A percentile compares a stretch with the other conserved stretches of the same genome.
Conservation (phyloP, 331 rosid species). For the Acacia concinna region DNA sequence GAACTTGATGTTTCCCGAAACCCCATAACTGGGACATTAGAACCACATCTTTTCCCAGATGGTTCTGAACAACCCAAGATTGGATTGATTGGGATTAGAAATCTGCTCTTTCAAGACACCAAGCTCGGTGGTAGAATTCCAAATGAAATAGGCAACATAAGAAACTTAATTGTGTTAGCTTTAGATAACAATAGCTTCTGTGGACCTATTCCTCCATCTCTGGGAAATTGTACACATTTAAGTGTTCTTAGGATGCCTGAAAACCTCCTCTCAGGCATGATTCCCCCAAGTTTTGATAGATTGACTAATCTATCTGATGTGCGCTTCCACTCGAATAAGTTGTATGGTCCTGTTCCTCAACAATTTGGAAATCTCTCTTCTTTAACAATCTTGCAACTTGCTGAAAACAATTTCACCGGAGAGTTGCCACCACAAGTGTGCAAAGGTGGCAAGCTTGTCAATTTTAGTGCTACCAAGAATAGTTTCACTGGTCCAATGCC, state of each 20-base stretch:
- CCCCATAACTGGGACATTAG: not conserved
- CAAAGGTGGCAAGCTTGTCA: not conserved
- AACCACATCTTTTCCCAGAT: not conserved
- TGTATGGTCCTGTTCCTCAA: not conserved
- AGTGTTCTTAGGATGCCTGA: not conserved
- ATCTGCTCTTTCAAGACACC: not conserved
- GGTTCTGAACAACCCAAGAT: not conserved
- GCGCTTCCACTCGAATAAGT: not conserved
- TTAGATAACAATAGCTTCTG: not conserved
- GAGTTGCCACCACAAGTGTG: not conserved
- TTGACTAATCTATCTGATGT: not conserved
- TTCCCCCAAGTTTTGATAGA: not conserved
- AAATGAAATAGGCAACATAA: not conserved
- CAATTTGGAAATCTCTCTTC: not conserved
- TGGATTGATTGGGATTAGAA: not conserved
- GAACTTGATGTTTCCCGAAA: not conserved
- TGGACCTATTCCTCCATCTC: not conserved
- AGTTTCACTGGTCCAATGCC: not conserved
- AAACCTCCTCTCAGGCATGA: not conserved
- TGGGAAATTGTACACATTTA: not conserved
- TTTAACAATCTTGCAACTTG: not conserved
- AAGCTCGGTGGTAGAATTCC: not conserved
- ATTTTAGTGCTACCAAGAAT: not conserved
- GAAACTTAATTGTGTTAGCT: not conserved
- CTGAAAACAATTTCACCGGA: not conserved